phyloP scores from a whole-genome alignment of 1,139 yeast genomes.

The Hyphopichia khmerensis region DNA sequence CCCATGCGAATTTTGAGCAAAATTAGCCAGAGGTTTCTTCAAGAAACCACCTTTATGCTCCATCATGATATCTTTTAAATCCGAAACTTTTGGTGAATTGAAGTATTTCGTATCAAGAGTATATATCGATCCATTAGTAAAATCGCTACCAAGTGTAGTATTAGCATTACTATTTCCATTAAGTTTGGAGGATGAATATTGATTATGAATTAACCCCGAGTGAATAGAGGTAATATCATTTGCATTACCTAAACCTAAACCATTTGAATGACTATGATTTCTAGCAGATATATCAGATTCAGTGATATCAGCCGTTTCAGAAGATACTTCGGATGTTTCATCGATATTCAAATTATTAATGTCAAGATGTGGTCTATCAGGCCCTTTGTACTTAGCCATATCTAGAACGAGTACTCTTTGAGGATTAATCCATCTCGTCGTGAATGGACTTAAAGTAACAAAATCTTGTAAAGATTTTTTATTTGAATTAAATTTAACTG shows the following conservation, averaged over 20 bases:
- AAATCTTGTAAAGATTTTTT: constrained; percentile 29
- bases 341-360: constrained; percentile 1
- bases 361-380: constrained; percentile 4
- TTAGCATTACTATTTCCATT: constrained; percentile 9
- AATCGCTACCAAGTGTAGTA: constrained; percentile 4
- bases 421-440: constrained; percentile 34
- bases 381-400: constrained; percentile 6
- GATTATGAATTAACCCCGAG: constrained; percentile 24
- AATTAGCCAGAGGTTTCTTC: constrained; percentile 3
- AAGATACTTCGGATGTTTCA: constrained; percentile 5
- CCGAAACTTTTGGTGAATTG: constrained; percentile 43
- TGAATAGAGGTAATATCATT: constrained; percentile 45
- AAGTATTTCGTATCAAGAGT: constrained; percentile 5
- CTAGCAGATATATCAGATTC: constrained; percentile 4
- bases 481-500: constrained; percentile 8
- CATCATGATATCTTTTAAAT: constrained; percentile 40
- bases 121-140: not conserved
- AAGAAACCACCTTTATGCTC: constrained; percentile 12
- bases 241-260: constrained; percentile 41
- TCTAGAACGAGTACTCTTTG: constrained; percentile 25
- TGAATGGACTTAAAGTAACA: constrained; percentile 29
- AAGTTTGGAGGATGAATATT: constrained; percentile 9
- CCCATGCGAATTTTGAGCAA: constrained; percentile 2
- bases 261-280: constrained; percentile 6
- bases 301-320: constrained; percentile 7